Conservation (phyloP, 805 yeast genomes). For the Suhomyces prunicola region DNA sequence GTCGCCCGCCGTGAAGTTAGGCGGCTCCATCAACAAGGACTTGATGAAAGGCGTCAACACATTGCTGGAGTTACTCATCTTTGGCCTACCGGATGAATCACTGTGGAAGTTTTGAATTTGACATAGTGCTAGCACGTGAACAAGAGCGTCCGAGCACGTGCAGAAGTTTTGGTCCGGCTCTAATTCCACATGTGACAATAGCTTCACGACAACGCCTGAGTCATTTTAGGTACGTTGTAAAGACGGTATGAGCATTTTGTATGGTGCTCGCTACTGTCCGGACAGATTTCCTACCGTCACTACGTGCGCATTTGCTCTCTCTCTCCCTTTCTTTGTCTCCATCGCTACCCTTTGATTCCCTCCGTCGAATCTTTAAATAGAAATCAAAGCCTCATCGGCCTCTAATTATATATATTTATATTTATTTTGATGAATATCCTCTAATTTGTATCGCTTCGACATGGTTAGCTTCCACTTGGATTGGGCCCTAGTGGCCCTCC, state of each 20-base stretch:
- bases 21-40: conserved; percentile 58
- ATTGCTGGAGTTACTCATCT: conserved; percentile 14
- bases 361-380: background rate
- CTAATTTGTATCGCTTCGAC: background rate
- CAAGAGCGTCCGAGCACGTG: background rate
- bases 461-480: background rate
- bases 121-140: background rate
- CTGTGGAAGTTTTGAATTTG: background rate
- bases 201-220: background rate
- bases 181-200: background rate
- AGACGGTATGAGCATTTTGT: no score
- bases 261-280: no score
- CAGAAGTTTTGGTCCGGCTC: background rate
- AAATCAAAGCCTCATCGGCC: background rate
- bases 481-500: background rate
- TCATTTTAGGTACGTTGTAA: background rate
- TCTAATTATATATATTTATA: background rate
- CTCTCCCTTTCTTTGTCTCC: background rate
- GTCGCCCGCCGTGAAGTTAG: conserved; percentile 61
- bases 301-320: background rate
- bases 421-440: background rate
- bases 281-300: background rate
- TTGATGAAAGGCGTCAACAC: conserved; percentile 59
- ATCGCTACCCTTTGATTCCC: background rate
- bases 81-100: background rate